A percentile compares a stretch with the other conserved stretches of the same genome.
Conservation (phyloP, 1,284 basidiomycete species). For the Vanrija humicola region DNA sequence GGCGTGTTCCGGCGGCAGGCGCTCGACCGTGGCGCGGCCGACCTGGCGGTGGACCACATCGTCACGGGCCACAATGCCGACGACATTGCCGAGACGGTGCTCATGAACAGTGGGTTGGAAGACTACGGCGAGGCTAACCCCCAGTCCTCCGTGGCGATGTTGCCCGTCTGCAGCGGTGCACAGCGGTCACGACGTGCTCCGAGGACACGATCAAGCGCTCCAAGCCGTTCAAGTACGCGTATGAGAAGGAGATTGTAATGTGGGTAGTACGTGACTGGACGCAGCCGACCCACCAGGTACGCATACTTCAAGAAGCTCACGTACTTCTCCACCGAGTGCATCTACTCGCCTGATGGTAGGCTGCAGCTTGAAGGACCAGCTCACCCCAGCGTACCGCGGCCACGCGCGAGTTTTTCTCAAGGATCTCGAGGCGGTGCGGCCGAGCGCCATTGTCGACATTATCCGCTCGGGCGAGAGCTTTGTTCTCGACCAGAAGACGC, state of each 20-base stretch:
- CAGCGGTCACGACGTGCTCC: conserved; percentile 85
- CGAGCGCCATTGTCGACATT: conserved; percentile 94
- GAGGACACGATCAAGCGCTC: conserved; percentile 93
- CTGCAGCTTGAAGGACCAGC: not conserved
- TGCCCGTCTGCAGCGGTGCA: conserved; percentile 87
- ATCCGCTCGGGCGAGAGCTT: conserved; percentile 93
- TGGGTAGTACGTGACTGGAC: conserved; percentile 50
- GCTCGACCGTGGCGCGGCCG: conserved; percentile 86
- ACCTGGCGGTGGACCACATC: conserved; percentile 90
- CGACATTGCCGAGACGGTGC: conserved; percentile 95
- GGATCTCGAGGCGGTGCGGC: conserved; percentile 87
- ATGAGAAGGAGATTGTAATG: conserved; percentile 99
- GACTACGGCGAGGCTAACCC: not conserved
- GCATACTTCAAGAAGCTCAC: conserved; percentile 98
- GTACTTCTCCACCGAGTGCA: conserved; percentile 99
- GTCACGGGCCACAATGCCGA: conserved; percentile 99
- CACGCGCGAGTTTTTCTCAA: conserved; percentile 93
- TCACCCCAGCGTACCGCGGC: conserved; percentile 74
- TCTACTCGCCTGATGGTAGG: conserved; percentile 82
- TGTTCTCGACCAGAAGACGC: conserved; percentile 71
- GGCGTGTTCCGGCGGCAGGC: conserved; percentile 96
- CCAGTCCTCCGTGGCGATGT: conserved; percentile 96
- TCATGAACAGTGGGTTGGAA: conserved; percentile 85
- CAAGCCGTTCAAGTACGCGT: conserved; percentile 98
- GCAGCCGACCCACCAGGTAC: conserved; percentile 60